Evolutionary conservation across 768 basidiomycete genomes (phyloP), one percentile per base, ranked within the genome.

Genomic region (Kwoniella bestiolae): DNA sequence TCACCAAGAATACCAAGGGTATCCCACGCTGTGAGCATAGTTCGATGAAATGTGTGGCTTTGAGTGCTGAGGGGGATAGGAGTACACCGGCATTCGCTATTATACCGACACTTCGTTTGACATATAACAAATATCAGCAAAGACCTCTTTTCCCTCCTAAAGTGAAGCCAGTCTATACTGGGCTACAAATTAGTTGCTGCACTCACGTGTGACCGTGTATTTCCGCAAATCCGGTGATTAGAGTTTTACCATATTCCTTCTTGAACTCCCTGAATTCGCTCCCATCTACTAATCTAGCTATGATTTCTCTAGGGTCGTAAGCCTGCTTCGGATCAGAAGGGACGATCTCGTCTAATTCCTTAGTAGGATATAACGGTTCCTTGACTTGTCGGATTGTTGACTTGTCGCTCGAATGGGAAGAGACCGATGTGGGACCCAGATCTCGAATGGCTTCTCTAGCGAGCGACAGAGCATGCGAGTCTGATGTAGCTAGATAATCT

Each of bases 31-130:
- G 94, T 0, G 92, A 92, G 74, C 94, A 97, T 3, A 96, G 85
- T 79, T 95, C 86, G 66, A 97, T 94, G 79, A 97, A 97, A 73
- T 97, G 94, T 3, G 94, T 91, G 11, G 93, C 92, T 80, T 97
- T 96, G 60, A 93, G 82, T 1, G 94, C 94, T 0, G 92, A 93
- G 2, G 92, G 91, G 3, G 93, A 94, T 82, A 96, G 92, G 21
- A 97, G 83, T 61, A 97, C 94, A 68, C 94, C 94, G 73, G 94
- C 94, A 82, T 97, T 97, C 26, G 90, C 94, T 38, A 94, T 86
- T 65, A 97, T 92, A 3, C 94, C 94, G 45, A 95, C 92, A 62
- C 73, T 76, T n/a, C n/a, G n/a, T n/a, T n/a, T n/a, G n/a, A n/a
- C n/a, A n/a, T n/a, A n/a, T n/a, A n/a, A n/a, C n/a, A n/a, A n/a